phyloP scores from a whole-genome alignment of 176 grass and related monocot genomes.

The Oryza glaberrima region DNA sequence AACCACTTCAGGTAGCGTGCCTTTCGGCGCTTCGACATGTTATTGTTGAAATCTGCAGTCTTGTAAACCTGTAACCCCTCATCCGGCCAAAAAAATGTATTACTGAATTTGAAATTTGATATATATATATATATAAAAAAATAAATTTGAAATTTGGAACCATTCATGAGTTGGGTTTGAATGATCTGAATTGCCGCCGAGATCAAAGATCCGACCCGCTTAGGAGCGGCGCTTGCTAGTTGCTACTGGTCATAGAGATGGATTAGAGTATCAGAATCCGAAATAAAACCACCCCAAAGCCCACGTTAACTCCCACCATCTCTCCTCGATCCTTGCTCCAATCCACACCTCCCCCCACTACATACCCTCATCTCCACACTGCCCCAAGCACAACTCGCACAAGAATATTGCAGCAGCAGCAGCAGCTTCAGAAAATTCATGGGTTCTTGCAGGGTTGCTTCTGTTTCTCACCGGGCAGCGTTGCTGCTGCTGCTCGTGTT shows the following conservation, averaged over 20 bases:
- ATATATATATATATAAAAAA: too few species aligned
- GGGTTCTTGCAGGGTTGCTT: constrained; percentile 2
- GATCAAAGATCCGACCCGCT: constrained; percentile 12
- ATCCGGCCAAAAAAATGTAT: too few species aligned
- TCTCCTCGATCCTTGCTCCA: constrained; percentile 33
- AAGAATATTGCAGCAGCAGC: background rate
- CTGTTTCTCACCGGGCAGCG: background rate
- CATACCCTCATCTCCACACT: constrained; percentile 9
- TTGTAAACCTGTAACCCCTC: too few species aligned
- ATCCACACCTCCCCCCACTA: constrained; percentile 36
- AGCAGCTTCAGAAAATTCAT: background rate
- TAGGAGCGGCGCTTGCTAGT: constrained; percentile 41
- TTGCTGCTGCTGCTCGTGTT: background rate
- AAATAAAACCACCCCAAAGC: constrained; percentile 51
- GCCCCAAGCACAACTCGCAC: constrained; percentile 25
- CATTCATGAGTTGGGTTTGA: background rate
- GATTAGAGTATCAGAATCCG: background rate
- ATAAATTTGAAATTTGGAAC: background rate
- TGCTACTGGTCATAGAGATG: constrained; percentile 2
- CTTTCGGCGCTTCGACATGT: too few species aligned
- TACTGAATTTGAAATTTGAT: too few species aligned
- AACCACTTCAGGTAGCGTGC: too few species aligned
- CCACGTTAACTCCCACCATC: constrained; percentile 47
- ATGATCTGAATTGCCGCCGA: too few species aligned
- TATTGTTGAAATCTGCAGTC: too few species aligned